Conservation (phyloP, 495 filamentous ascomycete species). For the Penicillium paradoxum region DNA sequence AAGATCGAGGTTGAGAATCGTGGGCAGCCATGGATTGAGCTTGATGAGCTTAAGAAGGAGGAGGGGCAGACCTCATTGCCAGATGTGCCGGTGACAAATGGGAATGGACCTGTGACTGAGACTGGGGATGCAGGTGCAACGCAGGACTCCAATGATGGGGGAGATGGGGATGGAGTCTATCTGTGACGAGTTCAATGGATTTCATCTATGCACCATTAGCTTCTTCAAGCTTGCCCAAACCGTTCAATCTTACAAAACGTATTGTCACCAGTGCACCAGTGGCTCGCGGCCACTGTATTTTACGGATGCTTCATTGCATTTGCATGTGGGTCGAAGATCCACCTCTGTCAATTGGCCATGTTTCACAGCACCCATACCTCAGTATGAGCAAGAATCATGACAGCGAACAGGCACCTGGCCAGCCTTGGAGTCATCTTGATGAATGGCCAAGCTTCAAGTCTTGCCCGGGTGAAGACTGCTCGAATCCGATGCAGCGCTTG, state of each 20-base stretch:
- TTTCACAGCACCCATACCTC: neutral
- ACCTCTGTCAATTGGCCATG: neutral
- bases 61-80: constrained; percentile 11
- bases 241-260: neutral
- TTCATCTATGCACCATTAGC: neutral
- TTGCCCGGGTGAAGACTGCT: neutral
- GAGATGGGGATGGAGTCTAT: constrained; percentile 60
- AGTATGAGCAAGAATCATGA: neutral
- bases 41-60: constrained; percentile 26
- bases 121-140: constrained; percentile 19
- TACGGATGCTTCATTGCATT: neutral
- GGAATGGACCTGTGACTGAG: neutral
- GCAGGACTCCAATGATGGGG: constrained; percentile 15
- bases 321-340: neutral
- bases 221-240: neutral
- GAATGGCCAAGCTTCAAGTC: neutral
- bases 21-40: constrained; percentile 65
- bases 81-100: constrained; percentile 21
- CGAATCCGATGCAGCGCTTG: neutral
- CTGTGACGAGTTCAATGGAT: constrained; percentile 40
- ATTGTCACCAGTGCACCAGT: neutral
- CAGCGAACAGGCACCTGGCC: neutral
- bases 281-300: neutral
- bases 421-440: neutral
- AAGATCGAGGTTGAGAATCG: constrained; percentile 70